Evolutionary conservation across 2,329 filamentous ascomycete species (phyloP).

Genomic region (Parastagonospora avenae): DNA sequence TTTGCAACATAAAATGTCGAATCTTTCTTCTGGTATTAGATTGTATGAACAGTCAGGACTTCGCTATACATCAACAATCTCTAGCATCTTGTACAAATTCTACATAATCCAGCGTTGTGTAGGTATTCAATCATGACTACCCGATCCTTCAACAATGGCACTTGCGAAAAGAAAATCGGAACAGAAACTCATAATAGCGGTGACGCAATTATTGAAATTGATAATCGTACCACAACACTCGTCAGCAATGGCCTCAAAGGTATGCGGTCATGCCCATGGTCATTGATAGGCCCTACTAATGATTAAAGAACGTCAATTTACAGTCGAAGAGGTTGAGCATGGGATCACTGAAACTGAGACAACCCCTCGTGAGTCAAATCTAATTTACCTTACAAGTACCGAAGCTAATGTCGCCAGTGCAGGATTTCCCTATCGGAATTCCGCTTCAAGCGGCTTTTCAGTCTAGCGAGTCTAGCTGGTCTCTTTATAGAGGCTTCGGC

Average conservation of each 20-base stretch:
- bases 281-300: too few relatives aligned
- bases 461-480: constrained; percentile 42
- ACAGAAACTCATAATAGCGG: background rate
- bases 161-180: background rate
- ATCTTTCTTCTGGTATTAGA: background rate
- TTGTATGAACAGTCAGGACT: background rate
- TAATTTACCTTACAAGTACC: background rate
- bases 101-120: too few relatives aligned
- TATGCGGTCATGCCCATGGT: too few relatives aligned
- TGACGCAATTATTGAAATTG: constrained; percentile 16
- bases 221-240: constrained; percentile 11
- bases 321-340: too few relatives aligned
- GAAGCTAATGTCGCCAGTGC: constrained; percentile 17
- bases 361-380: too few relatives aligned
- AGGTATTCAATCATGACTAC: too few relatives aligned
- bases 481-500: constrained; percentile 42
- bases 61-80: background rate
- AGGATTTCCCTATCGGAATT: constrained; percentile 38
- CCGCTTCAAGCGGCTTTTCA: constrained; percentile 40
- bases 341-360: too few relatives aligned
- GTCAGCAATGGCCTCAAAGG: too few relatives aligned
- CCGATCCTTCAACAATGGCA: background rate
- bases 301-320: too few relatives aligned
- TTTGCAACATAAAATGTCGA: too few relatives aligned
- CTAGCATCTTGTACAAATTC: background rate